Base-by-base conservation (phyloP, 176 grass and related monocot genomes). In the Musa schizocarpa region DNA sequence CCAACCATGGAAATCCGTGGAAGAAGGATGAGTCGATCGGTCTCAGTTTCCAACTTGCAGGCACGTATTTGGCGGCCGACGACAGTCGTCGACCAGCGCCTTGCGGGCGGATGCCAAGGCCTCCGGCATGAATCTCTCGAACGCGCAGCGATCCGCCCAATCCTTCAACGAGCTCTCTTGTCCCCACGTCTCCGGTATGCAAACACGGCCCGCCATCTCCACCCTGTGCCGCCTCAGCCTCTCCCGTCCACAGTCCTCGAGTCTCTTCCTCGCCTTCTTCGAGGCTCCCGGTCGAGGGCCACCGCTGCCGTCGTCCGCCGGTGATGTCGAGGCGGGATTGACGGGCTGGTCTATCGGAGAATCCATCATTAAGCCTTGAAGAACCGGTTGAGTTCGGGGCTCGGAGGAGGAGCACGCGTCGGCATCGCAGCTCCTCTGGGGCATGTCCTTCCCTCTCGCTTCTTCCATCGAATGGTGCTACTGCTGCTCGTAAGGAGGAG, bases 131-230 rank as follows among this genome's bases (percentile, higher is more conserved):
- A 73, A 51, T 1, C 49, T n/a, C 17, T 73, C 70, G 70, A 73
- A 73, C 10, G 49, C 70, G 8, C 10, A 11, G 11, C 7, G 52
- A 52, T 73, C 51, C 48, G 23, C 49, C 70, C 70, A 73, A 20
- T 73, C 70, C 70, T 73, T 73, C n/a, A 73, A 17, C 1, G 16
- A 23, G 11, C 70, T 25, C 70, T 73, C 70, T 49, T 73, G 70
- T 9, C 70, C 70, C 70, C 70, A 73, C 9, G 51, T 24, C 70
- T 73, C 70, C 16, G 70, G 70, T 53, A 73, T 53, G 49, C 70
- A 73, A 73, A 73, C 70, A 19, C 20, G 16, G 19, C 70, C 70
- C 8, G 19, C 50, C 70, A 73, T 73, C 50, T 73, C 50, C 48
- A 14, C 52, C 48, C 70, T 54, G 49, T 73, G 50, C 19, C 19